A percentile compares a stretch with the other conserved stretches of the same genome.
Conservation (phyloP, 2,329 filamentous ascomycete species). For the Neoarthrinium moseri region DNA sequence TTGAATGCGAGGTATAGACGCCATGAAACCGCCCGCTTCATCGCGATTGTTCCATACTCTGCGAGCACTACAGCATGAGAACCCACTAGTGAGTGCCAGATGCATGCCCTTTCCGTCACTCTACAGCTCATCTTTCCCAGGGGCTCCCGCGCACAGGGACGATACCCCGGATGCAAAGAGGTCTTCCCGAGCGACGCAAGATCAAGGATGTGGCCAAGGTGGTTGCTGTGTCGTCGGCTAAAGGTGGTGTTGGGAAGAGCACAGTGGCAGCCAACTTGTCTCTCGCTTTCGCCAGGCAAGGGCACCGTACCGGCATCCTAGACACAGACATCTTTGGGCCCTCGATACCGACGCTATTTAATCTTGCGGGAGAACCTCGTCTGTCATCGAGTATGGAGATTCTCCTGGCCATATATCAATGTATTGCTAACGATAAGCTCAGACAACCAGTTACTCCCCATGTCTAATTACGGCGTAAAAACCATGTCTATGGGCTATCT, state of each 20-base stretch:
- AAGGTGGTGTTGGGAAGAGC: slow-evolving; percentile 97
- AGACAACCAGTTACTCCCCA: slow-evolving; percentile 80
- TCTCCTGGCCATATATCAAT: neutral
- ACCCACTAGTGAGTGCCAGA: slow-evolving; percentile 66
- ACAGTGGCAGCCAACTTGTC: slow-evolving; percentile 90
- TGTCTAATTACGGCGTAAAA: slow-evolving; percentile 93
- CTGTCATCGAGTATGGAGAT: slow-evolving; percentile 64
- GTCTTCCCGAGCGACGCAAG: slow-evolving; percentile 75
- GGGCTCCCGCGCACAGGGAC: slow-evolving; percentile 78
- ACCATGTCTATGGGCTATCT: slow-evolving; percentile 99
- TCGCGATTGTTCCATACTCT: slow-evolving; percentile 51
- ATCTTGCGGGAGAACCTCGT: slow-evolving; percentile 75
- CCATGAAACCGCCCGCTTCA: slow-evolving; percentile 17
- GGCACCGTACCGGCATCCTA: slow-evolving; percentile 80
- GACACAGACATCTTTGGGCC: slow-evolving; percentile 98
- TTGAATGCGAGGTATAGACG: no score
- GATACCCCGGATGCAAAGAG: slow-evolving; percentile 74
- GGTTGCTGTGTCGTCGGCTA: slow-evolving; percentile 95
- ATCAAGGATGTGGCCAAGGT: slow-evolving; percentile 86
- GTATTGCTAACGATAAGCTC: neutral
- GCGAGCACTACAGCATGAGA: slow-evolving; percentile 69
- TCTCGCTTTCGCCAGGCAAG: slow-evolving; percentile 78
- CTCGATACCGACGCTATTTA: slow-evolving; percentile 86
- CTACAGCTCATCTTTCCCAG: slow-evolving; percentile 42
- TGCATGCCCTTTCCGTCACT: neutral